Evolutionary conservation across 2,329 filamentous ascomycete species (phyloP), one percentile per base, ranked within the genome.

Genomic region (Sclerotinia trifoliorum): DNA sequence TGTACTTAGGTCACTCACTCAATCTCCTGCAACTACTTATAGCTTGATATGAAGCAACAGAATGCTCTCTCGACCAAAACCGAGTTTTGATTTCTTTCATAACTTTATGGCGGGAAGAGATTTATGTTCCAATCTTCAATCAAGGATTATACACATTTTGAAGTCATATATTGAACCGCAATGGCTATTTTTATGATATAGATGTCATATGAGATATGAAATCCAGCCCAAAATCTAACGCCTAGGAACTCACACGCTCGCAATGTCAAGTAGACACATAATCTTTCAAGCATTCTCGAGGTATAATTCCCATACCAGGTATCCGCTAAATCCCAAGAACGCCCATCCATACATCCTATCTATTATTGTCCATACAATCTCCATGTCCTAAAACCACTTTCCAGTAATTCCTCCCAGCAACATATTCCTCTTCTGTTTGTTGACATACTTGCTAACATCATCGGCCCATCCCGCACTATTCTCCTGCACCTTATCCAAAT

Each of bases 361-460:
- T 39, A 29, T 19, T 29, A 17, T 11, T 19, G 3, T 35, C 15
- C 24, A 52, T 26, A 6, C 4, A 42, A 17, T 10, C 15, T n/a
- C n/a, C 17, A 24, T 17, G 17, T 21, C 17, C 29, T 73, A 77
- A 58, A 77, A 74, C 66, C 88, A 88, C 74, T 88, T 88, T 76
- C 85, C 82, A 77, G 86, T 88, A 24, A 89, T 80, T 70, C 85
- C 83, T 1, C 93, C 92, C 73, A 96, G 80, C 19, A 97, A 82
- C 72, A 95, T 83, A 71, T 92, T 94, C 77, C 88, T 87, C 85
- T 98, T 98, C 82, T 98, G 94, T 80, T 89, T 90, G 68, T 84
- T 85, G 5, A 97, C 89, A 78, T 87, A 97, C 78, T 96, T 97
- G 75, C 87, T 90, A 65, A 96, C 93, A 77, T 96, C 94, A 44